These are phyloP conservation scores for Bimuria novae-zelandiae DNA, from an alignment of 2,329 filamentous ascomycete genomes.

Conservation along the genomic window DNA sequence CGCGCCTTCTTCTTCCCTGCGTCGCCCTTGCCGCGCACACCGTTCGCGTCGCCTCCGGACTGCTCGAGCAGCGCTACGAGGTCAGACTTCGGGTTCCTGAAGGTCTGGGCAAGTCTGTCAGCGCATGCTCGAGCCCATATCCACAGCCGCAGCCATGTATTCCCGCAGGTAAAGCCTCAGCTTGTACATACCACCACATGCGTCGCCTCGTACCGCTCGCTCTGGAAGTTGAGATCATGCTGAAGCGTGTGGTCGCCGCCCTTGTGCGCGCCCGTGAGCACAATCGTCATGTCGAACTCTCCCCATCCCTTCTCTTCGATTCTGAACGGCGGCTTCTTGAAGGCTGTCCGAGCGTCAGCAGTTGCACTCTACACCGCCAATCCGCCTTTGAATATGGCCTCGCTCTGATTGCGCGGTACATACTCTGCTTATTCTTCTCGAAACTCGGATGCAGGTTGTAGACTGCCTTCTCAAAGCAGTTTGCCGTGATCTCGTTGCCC, in stretches of 20 bases:
- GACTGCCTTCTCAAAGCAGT: slow-evolving; percentile 85
- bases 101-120: slow-evolving; percentile 56
- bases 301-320: slow-evolving; percentile 97
- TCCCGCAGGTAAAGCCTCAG: too few species aligned
- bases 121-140: neutral
- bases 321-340: slow-evolving; percentile 83
- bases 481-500: slow-evolving; percentile 81
- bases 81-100: slow-evolving; percentile 92
- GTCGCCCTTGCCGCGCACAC: slow-evolving; percentile 67
- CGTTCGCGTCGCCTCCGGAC: slow-evolving; percentile 69
- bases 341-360: slow-evolving; percentile 46
- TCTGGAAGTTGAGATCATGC: slow-evolving; percentile 92
- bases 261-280: slow-evolving; percentile 83
- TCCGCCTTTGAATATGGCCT: neutral
- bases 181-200: slow-evolving; percentile 67
- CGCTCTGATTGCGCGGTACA: neutral
- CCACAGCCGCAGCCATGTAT: neutral
- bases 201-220: slow-evolving; percentile 78
- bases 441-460: slow-evolving; percentile 97
- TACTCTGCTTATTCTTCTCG: slow-evolving; percentile 83
- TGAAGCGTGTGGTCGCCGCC: slow-evolving; percentile 75
- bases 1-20: slow-evolving; percentile 77
- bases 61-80: slow-evolving; percentile 79
- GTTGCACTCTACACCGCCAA: too few species aligned
- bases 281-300: slow-evolving; percentile 94